Evolutionary conservation across 2,329 filamentous ascomycete species (phyloP), one percentile per base, ranked within the genome.

Genomic region (Alternaria sp.): DNA sequence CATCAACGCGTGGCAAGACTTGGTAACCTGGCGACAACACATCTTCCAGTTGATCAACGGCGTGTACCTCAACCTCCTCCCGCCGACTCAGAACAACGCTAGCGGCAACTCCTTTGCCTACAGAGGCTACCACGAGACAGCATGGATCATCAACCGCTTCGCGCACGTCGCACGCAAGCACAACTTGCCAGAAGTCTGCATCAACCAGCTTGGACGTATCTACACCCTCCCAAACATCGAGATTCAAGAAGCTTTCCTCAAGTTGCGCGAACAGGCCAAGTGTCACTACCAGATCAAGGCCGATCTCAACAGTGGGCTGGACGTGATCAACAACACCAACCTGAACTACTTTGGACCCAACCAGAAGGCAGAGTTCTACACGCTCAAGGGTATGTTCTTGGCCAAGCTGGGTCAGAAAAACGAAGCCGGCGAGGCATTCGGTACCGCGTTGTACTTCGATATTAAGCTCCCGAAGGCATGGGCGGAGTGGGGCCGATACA

Each of bases 301-400:
- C 40, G 96, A 99, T 81, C 88, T 99, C 57, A 95, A 90, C 57
- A 97, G 90, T 76, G 96, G 96, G 1, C 80, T 99, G 68, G 96
- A 99, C 76, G 96, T 99, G 3, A 99, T 99, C 79, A 99, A 99
- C 81, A 99, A 99, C 73, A 99, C 96, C 36, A 99, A 99, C 73
- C 88, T 99, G 61, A 97, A 97, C 80, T 99, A 99, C 83, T 99
- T 99, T 80, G 96, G 93, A 65, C 88, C 91, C 4, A 91, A 94
- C 74, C 96, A 99, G 79, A 99, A 99, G 82, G 96, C 96, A 9
- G 96, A 99, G 79, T 99, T 99, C 82, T 99, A 97, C 84, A 99
- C 96, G 0, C 87, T 99, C 57, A 99, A 99, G 86, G 96, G 96
- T 65, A 99, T 99, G 96, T 99, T 99, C 85, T 84, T 98, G 47